A percentile compares a stretch with the other conserved stretches of the same genome.
Conservation (phyloP, 441 rosid species). For the Pelargonium australe region DNA sequence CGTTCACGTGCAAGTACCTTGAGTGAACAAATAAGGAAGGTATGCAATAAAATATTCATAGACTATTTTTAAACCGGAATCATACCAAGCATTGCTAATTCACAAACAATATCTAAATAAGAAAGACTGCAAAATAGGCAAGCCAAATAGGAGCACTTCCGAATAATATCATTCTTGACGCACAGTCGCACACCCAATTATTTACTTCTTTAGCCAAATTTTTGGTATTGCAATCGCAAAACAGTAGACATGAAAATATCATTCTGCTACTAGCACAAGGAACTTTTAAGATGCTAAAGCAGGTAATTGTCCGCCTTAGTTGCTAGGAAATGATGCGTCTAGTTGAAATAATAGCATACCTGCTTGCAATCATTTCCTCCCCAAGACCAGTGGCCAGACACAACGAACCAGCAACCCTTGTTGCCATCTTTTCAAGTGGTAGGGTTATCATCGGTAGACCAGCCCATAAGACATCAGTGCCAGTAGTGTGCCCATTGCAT, state of each 20-base stretch:
- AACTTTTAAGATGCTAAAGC: neutral
- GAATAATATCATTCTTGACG: neutral
- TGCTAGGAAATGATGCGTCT: neutral
- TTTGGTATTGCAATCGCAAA: neutral
- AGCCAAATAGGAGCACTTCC: neutral
- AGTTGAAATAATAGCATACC: slow-evolving; percentile 31
- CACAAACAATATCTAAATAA: neutral
- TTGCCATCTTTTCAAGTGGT: slow-evolving; percentile 99
- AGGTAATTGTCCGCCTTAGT: neutral
- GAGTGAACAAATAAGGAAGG: neutral
- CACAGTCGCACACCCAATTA: neutral
- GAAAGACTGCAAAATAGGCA: neutral
- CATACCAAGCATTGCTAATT: neutral
- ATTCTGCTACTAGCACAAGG: neutral
- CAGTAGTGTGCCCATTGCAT: slow-evolving; percentile 98
- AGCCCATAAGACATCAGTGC: slow-evolving; percentile 97
- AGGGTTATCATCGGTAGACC: slow-evolving; percentile 94
- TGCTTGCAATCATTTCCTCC: slow-evolving; percentile 91
- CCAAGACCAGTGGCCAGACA: slow-evolving; percentile 96
- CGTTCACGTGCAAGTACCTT: no score
- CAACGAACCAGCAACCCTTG: slow-evolving; percentile 97
- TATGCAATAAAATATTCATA: neutral
- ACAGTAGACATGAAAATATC: neutral
- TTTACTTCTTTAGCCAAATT: neutral
- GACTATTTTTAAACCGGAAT: neutral